A percentile compares a stretch with the other conserved stretches of the same genome.
phyloP scores from a whole-genome alignment of 306 rosid genomes.

The Carpinus fangiana region DNA sequence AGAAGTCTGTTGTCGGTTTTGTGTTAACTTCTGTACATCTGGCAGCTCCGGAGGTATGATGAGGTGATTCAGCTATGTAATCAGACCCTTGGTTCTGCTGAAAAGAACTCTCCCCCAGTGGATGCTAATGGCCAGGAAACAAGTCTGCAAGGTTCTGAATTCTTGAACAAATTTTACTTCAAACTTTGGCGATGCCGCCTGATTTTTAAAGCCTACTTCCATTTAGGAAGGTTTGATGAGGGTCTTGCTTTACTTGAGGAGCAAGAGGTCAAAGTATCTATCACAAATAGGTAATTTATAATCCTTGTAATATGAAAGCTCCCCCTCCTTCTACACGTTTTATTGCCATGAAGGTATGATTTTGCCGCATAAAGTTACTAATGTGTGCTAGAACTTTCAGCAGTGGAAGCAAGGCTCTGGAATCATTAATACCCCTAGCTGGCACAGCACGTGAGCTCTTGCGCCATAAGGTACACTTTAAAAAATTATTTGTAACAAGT shows the following conservation, averaged over 20 bases:
- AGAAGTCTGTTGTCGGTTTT: slow-evolving; percentile 17
- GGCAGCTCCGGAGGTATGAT: slow-evolving; percentile 78
- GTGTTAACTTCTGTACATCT: slow-evolving; percentile 39
- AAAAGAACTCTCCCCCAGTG: slow-evolving; percentile 58
- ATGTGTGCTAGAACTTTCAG: slow-evolving; percentile 46
- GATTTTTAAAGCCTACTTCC: slow-evolving; percentile 68
- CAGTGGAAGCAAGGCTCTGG: slow-evolving; percentile 66
- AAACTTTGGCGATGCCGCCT: slow-evolving; percentile 80
- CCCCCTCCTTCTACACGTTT: slow-evolving; percentile 5
- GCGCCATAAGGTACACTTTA: slow-evolving; percentile 61
- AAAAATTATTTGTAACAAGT: background rate
- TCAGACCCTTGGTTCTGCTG: slow-evolving; percentile 72
- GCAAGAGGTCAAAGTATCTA: slow-evolving; percentile 56
- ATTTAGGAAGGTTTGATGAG: slow-evolving; percentile 84
- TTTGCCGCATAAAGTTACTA: slow-evolving; percentile 26
- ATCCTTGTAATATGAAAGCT: background rate
- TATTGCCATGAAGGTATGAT: slow-evolving; percentile 10
- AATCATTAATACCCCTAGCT: slow-evolving; percentile 68
- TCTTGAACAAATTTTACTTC: slow-evolving; percentile 52
- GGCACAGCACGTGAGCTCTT: slow-evolving; percentile 60
- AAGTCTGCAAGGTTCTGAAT: slow-evolving; percentile 46
- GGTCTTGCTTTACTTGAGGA: slow-evolving; percentile 77
- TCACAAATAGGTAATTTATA: slow-evolving; percentile 50
- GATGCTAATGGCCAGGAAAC: slow-evolving; percentile 35
- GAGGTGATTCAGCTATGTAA: slow-evolving; percentile 85